Base-by-base conservation (phyloP, 176 grass and related monocot genomes). In the Aegilops tauschii region DNA sequence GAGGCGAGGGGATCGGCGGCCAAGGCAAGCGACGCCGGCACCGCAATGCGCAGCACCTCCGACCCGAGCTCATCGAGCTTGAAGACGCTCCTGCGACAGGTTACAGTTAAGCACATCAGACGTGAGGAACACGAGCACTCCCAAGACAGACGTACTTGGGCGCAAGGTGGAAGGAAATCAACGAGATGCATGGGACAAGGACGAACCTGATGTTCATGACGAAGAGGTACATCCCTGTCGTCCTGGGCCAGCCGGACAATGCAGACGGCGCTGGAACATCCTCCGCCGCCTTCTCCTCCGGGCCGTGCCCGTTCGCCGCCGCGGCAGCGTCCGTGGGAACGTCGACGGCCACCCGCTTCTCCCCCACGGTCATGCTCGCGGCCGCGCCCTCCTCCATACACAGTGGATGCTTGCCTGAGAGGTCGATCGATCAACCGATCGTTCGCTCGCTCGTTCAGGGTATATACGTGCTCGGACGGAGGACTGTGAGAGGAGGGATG, bases 1-100 rank as follows among this genome's bases (percentile, higher is more conserved):
- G 97, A 99, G 58, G 97, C 97, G 1, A 99, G 91, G 39, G 97
- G 97, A 69, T 99, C 97, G 25, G 97, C 97, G 1, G 97, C 97
- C 83, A 99, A 36, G 3, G 94, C 97, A 25, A 99, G 91, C 62
- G 97, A 93, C 5, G 97, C 97, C 1, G 97, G 97, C 80, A 99
- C 81, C 4, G 92, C 89, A 66, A 99, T 96, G 69, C 89, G 76
- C 87, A 99, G 10, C 76, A 94, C 88, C 85, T 99, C 97, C 2
- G 76, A 88, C 18, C 97, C 94, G 27, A 99, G 90, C 27, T 93
- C 94, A 42, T 99, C 97, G 65, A 96, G 73, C 90, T 91, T 99
- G 90, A 94, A 96, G 37, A 99, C 89, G 20, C 87, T 58, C 88
- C 97, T 99, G 90, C 20, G 20, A 72, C 37, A 61, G 73, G 23